Percentiles rank a stretch among this genome's conserved stretches.
phyloP scores from a whole-genome alignment of 2,329 filamentous ascomycete species.

The Diaporthe amygdali region DNA sequence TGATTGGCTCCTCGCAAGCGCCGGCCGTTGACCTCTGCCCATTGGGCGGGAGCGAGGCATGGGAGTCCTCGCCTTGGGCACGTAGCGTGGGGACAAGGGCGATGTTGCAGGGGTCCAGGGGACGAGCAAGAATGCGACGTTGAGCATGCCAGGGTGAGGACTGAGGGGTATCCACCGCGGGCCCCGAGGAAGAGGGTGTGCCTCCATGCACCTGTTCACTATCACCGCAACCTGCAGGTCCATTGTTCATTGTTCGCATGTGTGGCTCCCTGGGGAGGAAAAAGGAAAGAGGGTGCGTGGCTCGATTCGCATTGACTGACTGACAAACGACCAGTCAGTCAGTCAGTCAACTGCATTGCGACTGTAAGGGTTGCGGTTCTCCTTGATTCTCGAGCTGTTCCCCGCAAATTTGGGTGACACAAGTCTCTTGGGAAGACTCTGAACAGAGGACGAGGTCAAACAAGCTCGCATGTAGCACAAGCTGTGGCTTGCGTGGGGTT shows the following conservation, averaged over 20 bases:
- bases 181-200: slow-evolving; percentile 24
- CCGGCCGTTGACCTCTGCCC: slow-evolving; percentile 21
- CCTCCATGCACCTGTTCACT: slow-evolving; percentile 24
- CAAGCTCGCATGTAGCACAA: slow-evolving; percentile 16
- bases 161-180: slow-evolving; percentile 21
- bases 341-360: background rate
- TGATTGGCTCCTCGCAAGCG: slow-evolving; percentile 25
- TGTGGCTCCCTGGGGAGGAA: slow-evolving; percentile 6
- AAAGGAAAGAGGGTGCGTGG: no score
- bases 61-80: slow-evolving; percentile 16
- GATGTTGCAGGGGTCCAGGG: slow-evolving; percentile 14
- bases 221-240: slow-evolving; percentile 21
- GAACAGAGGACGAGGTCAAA: slow-evolving; percentile 6
- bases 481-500: slow-evolving; percentile 23
- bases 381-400: background rate
- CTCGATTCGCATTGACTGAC: background rate
- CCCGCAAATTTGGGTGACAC: slow-evolving; percentile 6
- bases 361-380: background rate
- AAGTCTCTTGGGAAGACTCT: background rate
- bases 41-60: slow-evolving; percentile 19
- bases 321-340: background rate
- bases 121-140: slow-evolving; percentile 12
- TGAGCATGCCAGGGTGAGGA: slow-evolving; percentile 16
- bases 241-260: background rate
- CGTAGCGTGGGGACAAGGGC: slow-evolving; percentile 19